phyloP scores from a whole-genome alignment of 768 basidiomycete species.

The Gelatoporia subvermispora region DNA sequence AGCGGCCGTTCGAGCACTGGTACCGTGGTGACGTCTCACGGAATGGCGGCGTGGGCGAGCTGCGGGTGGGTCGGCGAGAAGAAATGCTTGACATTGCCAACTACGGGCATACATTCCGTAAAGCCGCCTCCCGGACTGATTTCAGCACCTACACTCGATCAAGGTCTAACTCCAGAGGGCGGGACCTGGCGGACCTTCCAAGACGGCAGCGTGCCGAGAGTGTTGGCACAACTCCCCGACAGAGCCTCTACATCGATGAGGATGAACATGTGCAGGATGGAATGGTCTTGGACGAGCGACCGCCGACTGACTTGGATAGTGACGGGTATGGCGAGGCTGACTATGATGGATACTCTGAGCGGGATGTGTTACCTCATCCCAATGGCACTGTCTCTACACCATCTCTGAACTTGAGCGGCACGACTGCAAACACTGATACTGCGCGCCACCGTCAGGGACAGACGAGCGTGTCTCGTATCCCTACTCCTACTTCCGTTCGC shows the following conservation, averaged over 20 bases:
- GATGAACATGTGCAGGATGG: constrained; percentile 43
- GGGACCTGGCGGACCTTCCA: constrained; percentile 10
- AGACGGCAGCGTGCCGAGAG: constrained; percentile 64
- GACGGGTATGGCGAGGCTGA: constrained; percentile 40
- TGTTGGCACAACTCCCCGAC: constrained; percentile 45
- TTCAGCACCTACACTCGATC: constrained; percentile 13
- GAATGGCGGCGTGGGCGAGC: constrained; percentile 86
- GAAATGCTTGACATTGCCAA: constrained; percentile 90
- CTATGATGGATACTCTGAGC: constrained; percentile 16
- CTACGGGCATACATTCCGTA: constrained; percentile 61
- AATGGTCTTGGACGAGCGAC: constrained; percentile 70
- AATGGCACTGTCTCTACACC: constrained; percentile 18
- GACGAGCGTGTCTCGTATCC: constrained; percentile 13
- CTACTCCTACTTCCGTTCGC: constrained; percentile 29
- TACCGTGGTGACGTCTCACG: constrained; percentile 83
- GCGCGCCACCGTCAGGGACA: constrained; percentile 18
- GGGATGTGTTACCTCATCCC: constrained; percentile 9
- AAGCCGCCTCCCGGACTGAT: constrained; percentile 15
- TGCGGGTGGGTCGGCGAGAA: constrained; percentile 64
- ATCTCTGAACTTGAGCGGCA: constrained; percentile 18
- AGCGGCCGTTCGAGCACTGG: constrained; percentile 85
- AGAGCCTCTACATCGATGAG: constrained; percentile 64
- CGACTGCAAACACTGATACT: constrained; percentile 11
- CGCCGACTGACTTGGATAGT: constrained; percentile 59
- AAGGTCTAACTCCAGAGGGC: constrained; percentile 25